Evolutionary conservation across 768 basidiomycete genomes (phyloP).

Genomic region (Pleurotus giganteus): DNA sequence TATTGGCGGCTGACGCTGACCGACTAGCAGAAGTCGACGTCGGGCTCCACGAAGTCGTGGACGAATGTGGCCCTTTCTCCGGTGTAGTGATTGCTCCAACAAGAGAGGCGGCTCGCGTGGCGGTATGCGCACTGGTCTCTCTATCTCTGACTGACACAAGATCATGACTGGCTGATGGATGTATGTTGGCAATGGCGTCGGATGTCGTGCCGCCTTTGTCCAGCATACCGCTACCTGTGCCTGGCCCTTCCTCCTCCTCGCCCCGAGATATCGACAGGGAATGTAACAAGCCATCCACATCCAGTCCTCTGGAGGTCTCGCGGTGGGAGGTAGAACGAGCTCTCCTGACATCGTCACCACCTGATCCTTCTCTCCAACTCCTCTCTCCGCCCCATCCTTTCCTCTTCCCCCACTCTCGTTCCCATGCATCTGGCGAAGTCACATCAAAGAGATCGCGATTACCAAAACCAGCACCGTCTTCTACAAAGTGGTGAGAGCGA

Average conservation of each 20-base stretch:
- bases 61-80: neutral
- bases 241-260: neutral
- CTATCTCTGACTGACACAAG: neutral
- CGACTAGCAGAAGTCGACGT: conserved; percentile 6
- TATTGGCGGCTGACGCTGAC: neutral
- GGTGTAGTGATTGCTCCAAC: neutral
- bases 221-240: neutral
- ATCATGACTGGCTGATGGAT: no score
- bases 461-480: neutral
- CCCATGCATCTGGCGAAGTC: neutral
- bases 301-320: neutral
- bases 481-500: neutral
- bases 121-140: neutral
- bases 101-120: neutral
- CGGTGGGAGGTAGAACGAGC: neutral
- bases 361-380: neutral
- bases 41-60: conserved; percentile 5
- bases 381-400: neutral
- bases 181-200: neutral
- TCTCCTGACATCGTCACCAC: neutral
- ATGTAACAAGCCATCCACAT: neutral
- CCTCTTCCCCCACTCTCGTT: conserved; percentile 1
- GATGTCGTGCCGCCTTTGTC: neutral
- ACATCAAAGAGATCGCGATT: neutral
- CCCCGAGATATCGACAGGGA: neutral